Base-by-base conservation (phyloP, 345 rosid genomes). In the Noccaea caerulescens region DNA sequence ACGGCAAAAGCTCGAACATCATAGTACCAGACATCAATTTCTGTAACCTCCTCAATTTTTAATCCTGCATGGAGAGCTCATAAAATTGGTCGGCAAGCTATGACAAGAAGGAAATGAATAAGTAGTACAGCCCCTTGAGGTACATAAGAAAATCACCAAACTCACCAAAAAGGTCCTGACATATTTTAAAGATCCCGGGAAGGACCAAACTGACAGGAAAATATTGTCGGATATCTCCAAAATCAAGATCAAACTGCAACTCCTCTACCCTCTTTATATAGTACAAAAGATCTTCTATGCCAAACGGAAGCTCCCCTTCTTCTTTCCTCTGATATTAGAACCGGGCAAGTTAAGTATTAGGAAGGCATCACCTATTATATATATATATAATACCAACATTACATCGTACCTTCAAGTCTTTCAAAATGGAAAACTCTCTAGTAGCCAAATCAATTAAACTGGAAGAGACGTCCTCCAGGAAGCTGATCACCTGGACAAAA, bases 111-210 rank as follows among this genome's bases (percentile, higher is more conserved):
- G 10, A 13, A 30, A 67, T 16, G 42, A 12, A 58, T 33, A 45
- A 25, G 42, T 33, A 32, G 3, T 56, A 64, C n/a, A 46, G n/a
- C 49, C 39, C 13, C 18, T 37, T 16, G 2, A 50, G 55, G 43
- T 36, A 57, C 58, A 20, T 42, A 57, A 46, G 37, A 58, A 60
- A 64, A 43, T 8, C 12, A 66, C 20, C 32, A 39, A 16, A 65
- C 71, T 81, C 87, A 93, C 97, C 96, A 72, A 93, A 91, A 76
- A 91, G 88, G 80, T 93, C 98, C 71, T 93, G 97, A 43, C 81
- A 79, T 78, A 89, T 81, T 84, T 91, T 93, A 71, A 91, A 87
- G 72, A 93, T 82, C 71, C 98, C 97, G 60, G 97, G 77, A 18
- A 89, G 76, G 83, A 91, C 97, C 85, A 93, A 84, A 74, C 78